Evolutionary conservation across 257 asterid species (phyloP), one percentile per base, ranked within the genome.

Genomic region (Gardenia jasminoides): DNA sequence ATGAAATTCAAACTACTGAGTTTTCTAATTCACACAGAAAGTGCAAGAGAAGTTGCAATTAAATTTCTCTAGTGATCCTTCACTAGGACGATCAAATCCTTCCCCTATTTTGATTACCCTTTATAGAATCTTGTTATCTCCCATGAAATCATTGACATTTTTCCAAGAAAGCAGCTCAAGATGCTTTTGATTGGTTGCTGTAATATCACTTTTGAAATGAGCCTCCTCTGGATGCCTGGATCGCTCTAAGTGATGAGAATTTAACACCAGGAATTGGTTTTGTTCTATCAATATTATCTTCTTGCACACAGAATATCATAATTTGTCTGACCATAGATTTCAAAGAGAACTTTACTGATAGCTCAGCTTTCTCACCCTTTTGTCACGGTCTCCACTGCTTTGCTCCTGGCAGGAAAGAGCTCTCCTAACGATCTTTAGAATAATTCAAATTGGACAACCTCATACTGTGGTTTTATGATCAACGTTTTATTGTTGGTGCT

Each of bases 111-210:
- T 85, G 69, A 39, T 80, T 80, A 83, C 69, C 80, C 85, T 88
- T 84, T 91, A 89, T 16, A 89, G 76, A 43, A 91, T 72, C 69
- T 78, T 88, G 69, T 84, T 74, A 78, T 89, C 92, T 73, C 92
- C 93, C 56, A 6, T 48, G 75, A 89, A 76, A 67, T 89, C 92
- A 47, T 86, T 79, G n/a, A 89, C 88, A 61, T 72, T 76, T 77
- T 80, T 88, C 96, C 96, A 91, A 3, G 91, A 87, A 30, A 88
- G 39, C 76, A 91, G 74, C 71, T 91, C 92, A 74, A 91, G 87
- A 78, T 80, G 72, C 73, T 85, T 79, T 44, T 81, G 81, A 70
- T 80, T 81, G n/a, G 76, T 72, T 61, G 79, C 84, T 15, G 58
- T 52, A 17, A 36, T 79, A 39, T 82, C 87, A 24, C 72, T 31